Percentiles rank a stretch among this genome's conserved stretches.
phyloP scores from a whole-genome alignment of 495 filamentous ascomycete species.

The Xylaria longipes region DNA sequence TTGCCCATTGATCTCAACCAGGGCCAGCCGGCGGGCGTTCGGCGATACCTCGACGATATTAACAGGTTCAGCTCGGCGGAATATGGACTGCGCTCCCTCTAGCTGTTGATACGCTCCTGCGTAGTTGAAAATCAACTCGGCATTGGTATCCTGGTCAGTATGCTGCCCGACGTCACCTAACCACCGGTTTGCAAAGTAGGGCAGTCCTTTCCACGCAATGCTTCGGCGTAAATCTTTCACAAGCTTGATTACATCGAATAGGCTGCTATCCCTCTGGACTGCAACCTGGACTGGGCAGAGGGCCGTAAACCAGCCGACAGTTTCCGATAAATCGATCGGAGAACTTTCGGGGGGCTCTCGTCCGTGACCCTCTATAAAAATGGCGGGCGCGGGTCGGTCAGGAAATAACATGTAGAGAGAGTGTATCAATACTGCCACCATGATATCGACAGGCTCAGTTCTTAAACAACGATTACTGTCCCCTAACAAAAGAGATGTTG shows the following conservation, averaged over 20 bases:
- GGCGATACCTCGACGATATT: constrained; percentile 53
- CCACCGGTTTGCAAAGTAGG: constrained; percentile 43
- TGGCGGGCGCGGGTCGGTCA: constrained; percentile 55
- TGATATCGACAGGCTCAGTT: constrained; percentile 44
- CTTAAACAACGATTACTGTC: constrained; percentile 36
- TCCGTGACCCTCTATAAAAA: constrained; percentile 49
- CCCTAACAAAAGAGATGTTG: constrained; percentile 30
- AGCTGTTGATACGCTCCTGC: constrained; percentile 67
- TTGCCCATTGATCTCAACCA: constrained; percentile 57
- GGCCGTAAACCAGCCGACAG: constrained; percentile 42
- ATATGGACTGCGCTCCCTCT: constrained; percentile 60
- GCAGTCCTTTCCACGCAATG: constrained; percentile 29
- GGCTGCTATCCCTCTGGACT: constrained; percentile 9
- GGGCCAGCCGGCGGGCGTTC: constrained; percentile 54
- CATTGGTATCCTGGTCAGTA: constrained; percentile 42
- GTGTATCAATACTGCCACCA: constrained; percentile 41
- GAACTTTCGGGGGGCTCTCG: constrained; percentile 30
- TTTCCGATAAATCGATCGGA: constrained; percentile 35
- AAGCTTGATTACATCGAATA: constrained; percentile 30
- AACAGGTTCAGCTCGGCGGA: constrained; percentile 42
- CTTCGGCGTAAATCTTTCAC: constrained; percentile 35
- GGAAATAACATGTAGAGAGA: constrained; percentile 43
- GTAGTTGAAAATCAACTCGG: constrained; percentile 68
- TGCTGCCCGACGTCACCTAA: too few relatives aligned
- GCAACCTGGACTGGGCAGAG: constrained; percentile 31